Evolutionary conservation across 495 filamentous ascomycete species (phyloP), one percentile per base, ranked within the genome.

Genomic region (Hypoxylon subgilvum): DNA sequence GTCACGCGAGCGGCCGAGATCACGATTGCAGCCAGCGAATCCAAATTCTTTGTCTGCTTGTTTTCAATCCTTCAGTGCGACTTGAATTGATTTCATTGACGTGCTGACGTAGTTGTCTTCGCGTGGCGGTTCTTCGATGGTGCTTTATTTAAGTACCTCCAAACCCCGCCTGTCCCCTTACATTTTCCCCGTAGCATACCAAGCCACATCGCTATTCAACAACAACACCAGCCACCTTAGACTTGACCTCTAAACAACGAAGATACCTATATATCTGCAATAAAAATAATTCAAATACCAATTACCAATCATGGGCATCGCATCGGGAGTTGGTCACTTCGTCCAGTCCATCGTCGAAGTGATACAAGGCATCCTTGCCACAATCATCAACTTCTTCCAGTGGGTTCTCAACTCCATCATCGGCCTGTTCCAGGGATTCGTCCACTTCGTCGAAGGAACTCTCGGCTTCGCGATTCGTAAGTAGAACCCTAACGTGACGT

Each of bases 391-490:
- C 21, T 48, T 72, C 47, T 68, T 78, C 63, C 55, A 75, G 57
- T 59, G 48, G 35, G 61, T 71, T 38, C n/a, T 76, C 58, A 61
- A 65, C 42, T 52, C 66, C 42, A 58, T 76, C 63, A 58, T 74
- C 38, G 63, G 52, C 19, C 23, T 74, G 7, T 46, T 78, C 58
- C 38, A 41, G 6, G 65, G 57, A 25, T 30, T 72, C 32, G 59
- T 77, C 36, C 18, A 54, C 0, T 62, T 71, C 4, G 30, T 74
- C 17, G 70, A 75, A 39, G 71, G 73, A 3, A 57, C 75, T 9
- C 44, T 77, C 9, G 73, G 74, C 6, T 78, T 78, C 56, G 44
- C 75, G 8, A 48, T 77, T 6, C 67, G 75, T 77, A 53, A 56
- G 73, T 73, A 14, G 17, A 23, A 18, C 46, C n/a, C 8, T n/a